Base-by-base conservation (phyloP, 345 rosid species). In the Boechera divaricarpa region DNA sequence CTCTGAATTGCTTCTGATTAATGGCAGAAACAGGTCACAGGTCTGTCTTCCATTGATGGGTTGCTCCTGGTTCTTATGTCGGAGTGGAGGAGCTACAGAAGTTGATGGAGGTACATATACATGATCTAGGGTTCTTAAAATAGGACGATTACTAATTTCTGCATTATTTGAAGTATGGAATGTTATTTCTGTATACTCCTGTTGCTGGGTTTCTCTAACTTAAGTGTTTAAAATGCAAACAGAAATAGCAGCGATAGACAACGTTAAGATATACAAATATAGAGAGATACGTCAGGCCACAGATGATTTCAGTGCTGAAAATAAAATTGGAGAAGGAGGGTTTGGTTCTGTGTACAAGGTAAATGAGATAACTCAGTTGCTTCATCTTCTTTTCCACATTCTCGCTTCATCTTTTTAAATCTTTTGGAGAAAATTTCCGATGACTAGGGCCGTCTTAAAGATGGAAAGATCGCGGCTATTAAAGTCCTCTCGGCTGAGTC, bases 311-410 rank as follows among this genome's bases (percentile, higher is more conserved):
- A 85, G 86, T 74, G 73, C 73, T 1, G 70, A 53, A 45, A 73
- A 86, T 68, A 90, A 95, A 79, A 89, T 95, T 77, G 99, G 99
- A 38, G 99, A 90, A 82, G 99, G 99, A 44, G 99, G 98, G 53
- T 95, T 92, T 63, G 99, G 99, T 79, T 85, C 89, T 69, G 99
- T 95, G 31, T 93, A 87, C 76, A 89, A 87, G 97, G 98, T 93
- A 79, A 72, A 28, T 32, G 51, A 10, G 16, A 63, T 44, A n/a
- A 59, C 73, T 48, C 11, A 70, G 35, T 57, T 82, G 32, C 35
- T 47, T 59, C 5, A 35, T 33, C 42, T 44, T 26, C 5, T 15
- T 21, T 52, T 55, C n/a, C 57, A 35, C 47, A 29, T 42, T 65
- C 55, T 4, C 45, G 48, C 61, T 72, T 63, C 64, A 13, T 49